Base-by-base conservation (phyloP, 306 rosid species). In the Pterocarpus macrocarpus region DNA sequence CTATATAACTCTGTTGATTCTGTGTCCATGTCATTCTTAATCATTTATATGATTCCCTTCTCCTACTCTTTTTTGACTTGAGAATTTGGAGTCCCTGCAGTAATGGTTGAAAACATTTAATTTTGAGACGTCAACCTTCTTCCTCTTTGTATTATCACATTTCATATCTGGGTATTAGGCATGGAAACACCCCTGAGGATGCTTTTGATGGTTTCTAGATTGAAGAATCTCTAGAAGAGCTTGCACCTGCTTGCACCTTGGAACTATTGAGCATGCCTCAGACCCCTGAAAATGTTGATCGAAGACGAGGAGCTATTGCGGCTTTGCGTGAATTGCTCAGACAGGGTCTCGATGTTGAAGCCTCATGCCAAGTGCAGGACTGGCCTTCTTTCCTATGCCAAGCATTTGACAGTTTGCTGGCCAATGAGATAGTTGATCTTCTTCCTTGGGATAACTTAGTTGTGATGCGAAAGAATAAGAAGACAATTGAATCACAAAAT, bases 221-320 rank as follows among this genome's bases (percentile, higher is more conserved):
- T 73, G 99, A 96, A 92, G 97, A 92, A 88, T 96, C 98, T 81
- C 92, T 96, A 82, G 99, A 96, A 89, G 99, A 92, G 83, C 98
- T 96, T 70, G 98, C 99, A 45, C 98, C 98, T 64, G 94, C 98
- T 71, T 96, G 99, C 88, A 92, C 97, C 38, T 85, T 96, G 87
- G 99, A 96, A 85, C 79, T 93, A 80, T 75, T 96, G 84, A 91
- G 90, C 84, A 80, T 96, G 89, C 84, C 97, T 70, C 91, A 82
- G 68, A 77, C 82, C 73, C 91, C 91, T 77, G 93, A 85, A 85
- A 88, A 90, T 86, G 87, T 88, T 75, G 98, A 93, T 64, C 80
- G 99, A 73, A 88, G 97, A 85, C 90, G 57, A 70, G 97, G 99
- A 81, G 99, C 98, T 55, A 92, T 96, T 88, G 89, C 90, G 8